Evolutionary conservation across 106 monocot genomes (phyloP).

Genomic region (Vanilla planifolia): DNA sequence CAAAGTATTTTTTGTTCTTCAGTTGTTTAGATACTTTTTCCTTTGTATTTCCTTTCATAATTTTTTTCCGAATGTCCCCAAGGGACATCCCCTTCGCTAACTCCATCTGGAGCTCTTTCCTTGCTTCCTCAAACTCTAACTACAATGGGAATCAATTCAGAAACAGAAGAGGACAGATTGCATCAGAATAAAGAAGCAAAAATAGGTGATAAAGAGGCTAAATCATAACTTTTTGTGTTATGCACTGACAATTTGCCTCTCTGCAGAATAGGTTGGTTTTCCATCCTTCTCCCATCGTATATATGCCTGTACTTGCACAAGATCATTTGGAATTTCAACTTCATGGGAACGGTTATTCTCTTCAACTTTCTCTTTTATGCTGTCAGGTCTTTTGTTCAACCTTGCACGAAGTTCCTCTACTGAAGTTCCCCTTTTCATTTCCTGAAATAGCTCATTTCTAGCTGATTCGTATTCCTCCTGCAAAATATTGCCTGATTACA

Average conservation of each 20-base stretch:
- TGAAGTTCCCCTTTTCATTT: conserved; percentile 62
- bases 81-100: conserved; percentile 58
- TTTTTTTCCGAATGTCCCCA: conserved; percentile 42
- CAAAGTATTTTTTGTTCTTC: conserved; percentile 57
- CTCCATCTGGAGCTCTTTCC: conserved; percentile 66
- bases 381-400: conserved; percentile 36
- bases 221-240: background rate
- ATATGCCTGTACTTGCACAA: conserved; percentile 71
- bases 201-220: background rate
- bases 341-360: conserved; percentile 1
- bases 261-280: conserved; percentile 67
- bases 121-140: conserved; percentile 90
- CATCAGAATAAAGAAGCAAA: background rate
- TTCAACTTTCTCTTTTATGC: conserved; percentile 8
- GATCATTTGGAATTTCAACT: conserved; percentile 43
- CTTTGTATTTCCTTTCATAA: conserved; percentile 58
- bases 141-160: conserved; percentile 17
- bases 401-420: conserved; percentile 56
- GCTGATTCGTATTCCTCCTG: conserved; percentile 92
- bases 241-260: conserved; percentile 44
- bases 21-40: conserved; percentile 54
- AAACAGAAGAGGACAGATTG: background rate
- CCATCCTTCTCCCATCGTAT: conserved; percentile 73
- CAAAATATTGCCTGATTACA: background rate
- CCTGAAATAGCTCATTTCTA: conserved; percentile 61